Base-by-base conservation (phyloP, 257 asterid genomes). In the Eucommia ulmoides region DNA sequence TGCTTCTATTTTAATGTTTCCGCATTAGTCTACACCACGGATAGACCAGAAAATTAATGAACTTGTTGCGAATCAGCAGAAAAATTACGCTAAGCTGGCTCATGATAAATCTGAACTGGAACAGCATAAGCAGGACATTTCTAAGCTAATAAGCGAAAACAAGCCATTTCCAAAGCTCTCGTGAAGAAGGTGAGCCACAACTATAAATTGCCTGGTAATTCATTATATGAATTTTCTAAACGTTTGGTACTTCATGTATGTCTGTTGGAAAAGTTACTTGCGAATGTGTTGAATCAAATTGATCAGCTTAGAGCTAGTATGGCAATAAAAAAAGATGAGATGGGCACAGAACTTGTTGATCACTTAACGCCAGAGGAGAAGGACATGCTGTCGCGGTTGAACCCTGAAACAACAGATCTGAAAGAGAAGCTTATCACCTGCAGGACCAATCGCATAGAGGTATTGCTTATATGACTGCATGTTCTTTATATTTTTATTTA, bases 271-370 rank as follows among this genome's bases (percentile, higher is more conserved):
- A 89, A 89, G 73, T 69, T 71, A 56, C 88, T 85, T 33, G 51
- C 76, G 69, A 89, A 77, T 67, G 72, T 85, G 66, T 58, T 66
- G 73, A 75, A 70, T 69, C 98, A 89, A 67, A 77, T 85, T 55
- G 98, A 80, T 42, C 98, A 82, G 78, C 76, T 76, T 62, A 75
- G 74, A 68, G 73, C 94, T 73, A 89, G 76, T 70, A 76, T 89
- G 58, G 64, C 83, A 26, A 71, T 63, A 86, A 89, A 89, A 64
- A 76, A 64, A 62, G 92, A 76, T 65, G 98, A 89, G 71, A 82
- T 80, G 98, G 86, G 85, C 47, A 85, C 98, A 22, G 96, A 89
- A 16, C 93, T 89, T 46, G 98, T 89, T 63, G 94, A 89, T 74
- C 96, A 89, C 81, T 74, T 89, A 79, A 80, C 94, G 35, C 75